phyloP scores from a whole-genome alignment of 441 rosid genomes.

The Eruca vesicaria region DNA sequence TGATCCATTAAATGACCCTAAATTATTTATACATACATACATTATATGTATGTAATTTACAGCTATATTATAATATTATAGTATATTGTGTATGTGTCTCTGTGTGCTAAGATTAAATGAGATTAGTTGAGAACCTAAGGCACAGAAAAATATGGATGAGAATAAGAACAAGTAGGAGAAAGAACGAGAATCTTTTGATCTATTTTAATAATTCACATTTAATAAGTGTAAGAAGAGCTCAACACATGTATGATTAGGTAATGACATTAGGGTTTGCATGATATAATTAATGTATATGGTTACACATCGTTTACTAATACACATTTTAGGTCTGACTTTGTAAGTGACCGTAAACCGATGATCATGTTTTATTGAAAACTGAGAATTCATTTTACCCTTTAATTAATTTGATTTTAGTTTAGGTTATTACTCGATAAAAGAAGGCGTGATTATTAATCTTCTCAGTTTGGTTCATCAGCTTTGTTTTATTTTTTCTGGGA shows the following conservation, averaged over 20 bases:
- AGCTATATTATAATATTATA: not conserved
- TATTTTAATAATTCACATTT: not conserved
- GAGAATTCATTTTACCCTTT: not conserved
- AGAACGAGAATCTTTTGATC: conserved; percentile 19
- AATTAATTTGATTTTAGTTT: conserved; percentile 2
- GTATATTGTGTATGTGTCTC: not conserved
- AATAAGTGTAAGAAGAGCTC: conserved; percentile 24
- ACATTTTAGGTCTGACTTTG: conserved; percentile 32
- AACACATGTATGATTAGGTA: conserved; percentile 34
- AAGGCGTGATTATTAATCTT: conserved; percentile 33
- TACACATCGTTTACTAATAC: conserved; percentile 11
- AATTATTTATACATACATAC: not conserved
- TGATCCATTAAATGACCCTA: conserved; percentile 5
- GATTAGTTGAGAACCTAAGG: conserved; percentile 64
- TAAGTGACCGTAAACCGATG: conserved; percentile 18
- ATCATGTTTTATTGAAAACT: conserved; percentile 11
- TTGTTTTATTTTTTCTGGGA: not conserved
- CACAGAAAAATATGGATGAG: conserved; percentile 29
- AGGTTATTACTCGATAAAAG: not conserved
- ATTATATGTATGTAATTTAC: not conserved
- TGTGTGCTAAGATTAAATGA: conserved; percentile 48
- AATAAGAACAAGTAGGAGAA: conserved; percentile 16
- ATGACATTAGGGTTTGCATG: conserved; percentile 33
- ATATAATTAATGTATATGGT: conserved; percentile 4
- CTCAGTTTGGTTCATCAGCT: conserved; percentile 34